Evolutionary conservation across 1,284 basidiomycete species (phyloP), one percentile per base, ranked within the genome.

Genomic region (Nidula niveotomentosa): DNA sequence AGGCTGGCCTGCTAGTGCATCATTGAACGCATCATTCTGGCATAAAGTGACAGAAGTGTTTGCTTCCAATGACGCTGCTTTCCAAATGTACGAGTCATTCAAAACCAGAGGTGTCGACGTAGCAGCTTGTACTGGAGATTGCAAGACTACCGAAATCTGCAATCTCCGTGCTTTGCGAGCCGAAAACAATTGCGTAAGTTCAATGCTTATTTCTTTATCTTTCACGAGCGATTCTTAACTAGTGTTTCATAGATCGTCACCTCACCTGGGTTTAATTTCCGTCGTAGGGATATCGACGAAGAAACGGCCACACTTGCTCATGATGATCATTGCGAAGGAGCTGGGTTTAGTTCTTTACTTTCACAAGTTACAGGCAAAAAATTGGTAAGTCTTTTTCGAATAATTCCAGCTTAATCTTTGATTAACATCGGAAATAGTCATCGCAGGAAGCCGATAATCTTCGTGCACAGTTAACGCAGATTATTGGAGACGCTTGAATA

Each of bases 11-110:
- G 56, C 65, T 0, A 64, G 52, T 0, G 60, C 69, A 44, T 56
- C 76, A 3, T 64, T 79, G 18, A 68, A 64, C 8, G 76, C 81
- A 1, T 65, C 76, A 8, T 86, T 86, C 69, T 87, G 85, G 85
- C 84, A 86, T 61, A 68, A 72, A 53, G 71, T 86, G 3, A 85
- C 84, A 0, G 81, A 84, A 56, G 78, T 74, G 0, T 82, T 85
- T 55, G 75, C 69, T 51, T 56, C 64, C 12, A 78, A 85, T 58
- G 75, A 80, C 50, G 69, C 69, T 1, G 76, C 78, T 1, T 82
- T 81, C 65, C 69, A 77, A 58, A 58, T 71, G 44, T 84, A 75
- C 63, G 72, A 72, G 59, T 68, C 69, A 3, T 71, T 77, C 55
- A 69, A 75, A 59, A 76, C 66, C 13, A 69, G 79, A 8, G 77